A percentile compares a stretch with the other conserved stretches of the same genome.
phyloP scores from a whole-genome alignment of 805 yeast genomes.

The Candida boleticola region DNA sequence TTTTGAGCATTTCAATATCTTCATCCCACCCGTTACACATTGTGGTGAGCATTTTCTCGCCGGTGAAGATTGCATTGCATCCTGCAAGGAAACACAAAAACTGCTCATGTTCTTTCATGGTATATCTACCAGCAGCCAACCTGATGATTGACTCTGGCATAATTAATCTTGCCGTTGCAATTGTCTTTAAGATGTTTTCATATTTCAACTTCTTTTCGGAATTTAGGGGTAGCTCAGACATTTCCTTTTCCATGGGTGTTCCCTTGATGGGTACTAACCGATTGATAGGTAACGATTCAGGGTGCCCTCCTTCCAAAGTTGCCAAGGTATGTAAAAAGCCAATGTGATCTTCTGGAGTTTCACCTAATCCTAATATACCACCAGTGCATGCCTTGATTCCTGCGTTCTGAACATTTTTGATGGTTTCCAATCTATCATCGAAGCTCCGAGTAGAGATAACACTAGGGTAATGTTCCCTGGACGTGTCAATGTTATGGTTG shows the following conservation, averaged over 20 bases:
- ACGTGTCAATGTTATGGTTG: slow-evolving; percentile 78
- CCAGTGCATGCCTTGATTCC: slow-evolving; percentile 76
- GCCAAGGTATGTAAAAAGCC: slow-evolving; percentile 66
- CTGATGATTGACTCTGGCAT: slow-evolving; percentile 74
- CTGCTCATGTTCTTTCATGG: slow-evolving; percentile 77
- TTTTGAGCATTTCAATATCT: slow-evolving; percentile 62
- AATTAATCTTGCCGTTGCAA: slow-evolving; percentile 71
- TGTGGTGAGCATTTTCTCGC: slow-evolving; percentile 78
- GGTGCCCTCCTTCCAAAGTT: slow-evolving; percentile 62
- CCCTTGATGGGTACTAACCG: slow-evolving; percentile 77
- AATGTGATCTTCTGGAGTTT: slow-evolving; percentile 66
- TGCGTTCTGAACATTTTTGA: slow-evolving; percentile 58
- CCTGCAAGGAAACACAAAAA: slow-evolving; percentile 75
- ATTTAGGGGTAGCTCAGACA: slow-evolving; percentile 32
- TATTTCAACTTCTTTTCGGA: slow-evolving; percentile 46
- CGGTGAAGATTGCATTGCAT: slow-evolving; percentile 78
- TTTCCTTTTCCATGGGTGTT: slow-evolving; percentile 66
- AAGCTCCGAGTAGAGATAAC: slow-evolving; percentile 67
- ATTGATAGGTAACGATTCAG: slow-evolving; percentile 81
- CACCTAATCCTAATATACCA: slow-evolving; percentile 79
- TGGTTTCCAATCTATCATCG: slow-evolving; percentile 70
- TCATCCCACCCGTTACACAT: slow-evolving; percentile 85
- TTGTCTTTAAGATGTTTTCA: slow-evolving; percentile 63
- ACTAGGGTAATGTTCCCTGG: slow-evolving; percentile 72
- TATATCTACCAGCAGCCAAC: slow-evolving; percentile 77